A percentile compares a stretch with the other conserved stretches of the same genome.
phyloP scores from a whole-genome alignment of 805 yeast species.

The Ogataea angusta region DNA sequence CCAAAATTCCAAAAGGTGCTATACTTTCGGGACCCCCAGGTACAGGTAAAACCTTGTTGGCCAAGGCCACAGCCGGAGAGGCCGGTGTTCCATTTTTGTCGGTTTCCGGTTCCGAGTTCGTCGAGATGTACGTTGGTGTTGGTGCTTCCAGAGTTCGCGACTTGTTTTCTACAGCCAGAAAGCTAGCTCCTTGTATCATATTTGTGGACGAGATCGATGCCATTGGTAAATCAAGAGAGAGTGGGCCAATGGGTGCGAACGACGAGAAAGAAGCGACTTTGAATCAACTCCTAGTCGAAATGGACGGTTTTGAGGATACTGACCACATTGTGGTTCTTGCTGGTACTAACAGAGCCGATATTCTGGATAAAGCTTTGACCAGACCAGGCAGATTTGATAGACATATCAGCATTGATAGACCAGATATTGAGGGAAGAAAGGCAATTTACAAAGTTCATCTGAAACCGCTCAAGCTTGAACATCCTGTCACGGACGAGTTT shows the following conservation, averaged over 20 bases:
- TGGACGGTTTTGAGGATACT: slow-evolving; percentile 92
- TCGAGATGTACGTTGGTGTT: slow-evolving; percentile 98
- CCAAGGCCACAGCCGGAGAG: slow-evolving; percentile 99
- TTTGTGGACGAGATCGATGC: slow-evolving; percentile 99
- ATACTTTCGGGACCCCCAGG: slow-evolving; percentile 98
- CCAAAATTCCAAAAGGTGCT: slow-evolving; percentile 98
- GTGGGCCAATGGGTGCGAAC: slow-evolving; percentile 72
- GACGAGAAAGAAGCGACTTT: slow-evolving; percentile 97
- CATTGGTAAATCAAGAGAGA: slow-evolving; percentile 85
- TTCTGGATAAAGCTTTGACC: slow-evolving; percentile 85
- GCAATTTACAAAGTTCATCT: slow-evolving; percentile 89
- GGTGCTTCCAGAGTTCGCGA: slow-evolving; percentile 99
- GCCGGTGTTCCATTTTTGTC: slow-evolving; percentile 97
- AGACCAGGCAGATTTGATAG: slow-evolving; percentile 98
- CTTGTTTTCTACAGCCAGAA: slow-evolving; percentile 85
- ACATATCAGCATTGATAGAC: slow-evolving; percentile 86
- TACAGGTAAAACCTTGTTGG: slow-evolving; percentile 95
- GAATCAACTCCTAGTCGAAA: slow-evolving; percentile 93
- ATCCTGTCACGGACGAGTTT: slow-evolving; percentile 48
- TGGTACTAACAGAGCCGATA: slow-evolving; percentile 95
- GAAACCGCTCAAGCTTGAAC: slow-evolving; percentile 59
- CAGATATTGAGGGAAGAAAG: slow-evolving; percentile 92
- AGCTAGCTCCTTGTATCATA: slow-evolving; percentile 92
- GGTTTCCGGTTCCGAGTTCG: slow-evolving; percentile 96
- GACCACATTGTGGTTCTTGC: slow-evolving; percentile 97